Base-by-base conservation (phyloP, 2,329 filamentous ascomycete genomes). In the Trichophyton verrucosum region DNA sequence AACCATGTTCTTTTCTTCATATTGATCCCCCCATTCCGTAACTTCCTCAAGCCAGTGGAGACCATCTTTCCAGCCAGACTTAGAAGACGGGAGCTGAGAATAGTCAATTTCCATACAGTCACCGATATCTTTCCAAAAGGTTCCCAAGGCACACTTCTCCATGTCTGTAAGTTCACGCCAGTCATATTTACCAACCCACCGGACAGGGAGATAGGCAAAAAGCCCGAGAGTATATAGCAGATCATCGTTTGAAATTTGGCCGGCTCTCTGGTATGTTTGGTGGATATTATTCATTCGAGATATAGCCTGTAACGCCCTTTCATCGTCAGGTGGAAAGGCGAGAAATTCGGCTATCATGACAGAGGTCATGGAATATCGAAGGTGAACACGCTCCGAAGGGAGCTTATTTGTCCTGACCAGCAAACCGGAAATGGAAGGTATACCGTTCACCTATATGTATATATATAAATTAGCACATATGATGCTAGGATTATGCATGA, bases 91-190 rank as follows among this genome's bases (percentile, higher is more conserved):
- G 20, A 82, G 71, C 0, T 58, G 64, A 0, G 71, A 68, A 51
- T 72, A 79, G 0, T 72, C 68, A 59, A 89, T 87, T 0, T 77
- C 78, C 85, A 89, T 88, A 65, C 81, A 80, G 60, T 87, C 82
- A n/a, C 85, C 86, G 44, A 88, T 75, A 60, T 76, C 74, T 69
- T 85, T 86, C 84, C 85, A 88, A 66, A 86, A 81, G 1, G 80
- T 81, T 20, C 80, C 82, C 44, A 84, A 70, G 1, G 84, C 85
- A 64, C 83, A 86, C 2, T 55, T 36, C 69, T 89, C 86, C 74
- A 88, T 78, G 1, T 82, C 78, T n/a, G 80, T 83, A 17, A 87
- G 70, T 3, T 73, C 51, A 3, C 86, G 78, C 85, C 86, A 89
- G 67, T 89, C 86, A 66, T 82, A 86, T 6, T 75, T 73, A 3